Conservation (phyloP, 768 basidiomycete genomes). For the Trametes gibbosa region DNA sequence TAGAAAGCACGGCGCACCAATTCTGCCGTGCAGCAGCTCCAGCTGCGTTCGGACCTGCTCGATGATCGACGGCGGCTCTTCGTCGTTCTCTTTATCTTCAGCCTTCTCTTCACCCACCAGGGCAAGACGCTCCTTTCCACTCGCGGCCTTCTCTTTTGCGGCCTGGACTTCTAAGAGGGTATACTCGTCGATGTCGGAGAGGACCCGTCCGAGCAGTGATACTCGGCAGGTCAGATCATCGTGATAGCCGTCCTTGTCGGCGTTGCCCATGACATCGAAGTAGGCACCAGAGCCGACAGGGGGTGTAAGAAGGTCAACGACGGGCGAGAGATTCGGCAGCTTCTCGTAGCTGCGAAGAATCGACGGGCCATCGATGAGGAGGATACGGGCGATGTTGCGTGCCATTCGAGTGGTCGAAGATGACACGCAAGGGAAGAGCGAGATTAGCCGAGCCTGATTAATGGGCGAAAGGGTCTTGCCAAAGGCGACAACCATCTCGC, state of each 20-base stretch:
- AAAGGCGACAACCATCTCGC: slow-evolving; percentile 43
- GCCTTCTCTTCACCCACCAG: slow-evolving; percentile 29
- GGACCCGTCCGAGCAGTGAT: slow-evolving; percentile 54
- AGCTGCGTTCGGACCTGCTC: slow-evolving; percentile 48
- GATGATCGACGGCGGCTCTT: slow-evolving; percentile 27
- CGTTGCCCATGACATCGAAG: slow-evolving; percentile 50
- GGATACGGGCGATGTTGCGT: slow-evolving; percentile 51
- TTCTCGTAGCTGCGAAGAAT: not conserved
- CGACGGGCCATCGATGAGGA: slow-evolving; percentile 32
- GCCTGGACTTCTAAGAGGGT: slow-evolving; percentile 43
- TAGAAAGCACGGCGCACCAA: slow-evolving; percentile 44
- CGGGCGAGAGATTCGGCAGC: slow-evolving; percentile 49
- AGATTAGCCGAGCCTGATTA: slow-evolving; percentile 51
- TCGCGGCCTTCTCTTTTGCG: not conserved
- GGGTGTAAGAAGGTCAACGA: slow-evolving; percentile 50
- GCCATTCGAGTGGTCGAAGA: slow-evolving; percentile 53
- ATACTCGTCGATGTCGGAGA: slow-evolving; percentile 59
- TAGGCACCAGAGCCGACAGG: slow-evolving; percentile 39
- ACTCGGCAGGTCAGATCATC: slow-evolving; percentile 55
- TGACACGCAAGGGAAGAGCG: slow-evolving; percentile 50
- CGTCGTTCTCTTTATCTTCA: not conserved
- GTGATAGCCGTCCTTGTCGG: slow-evolving; percentile 53
- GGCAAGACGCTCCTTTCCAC: slow-evolving; percentile 25
- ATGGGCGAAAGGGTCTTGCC: slow-evolving; percentile 39
- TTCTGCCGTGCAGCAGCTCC: slow-evolving; percentile 54